Conservation (phyloP, 1,284 basidiomycete species). For the Flammula alnicola region DNA sequence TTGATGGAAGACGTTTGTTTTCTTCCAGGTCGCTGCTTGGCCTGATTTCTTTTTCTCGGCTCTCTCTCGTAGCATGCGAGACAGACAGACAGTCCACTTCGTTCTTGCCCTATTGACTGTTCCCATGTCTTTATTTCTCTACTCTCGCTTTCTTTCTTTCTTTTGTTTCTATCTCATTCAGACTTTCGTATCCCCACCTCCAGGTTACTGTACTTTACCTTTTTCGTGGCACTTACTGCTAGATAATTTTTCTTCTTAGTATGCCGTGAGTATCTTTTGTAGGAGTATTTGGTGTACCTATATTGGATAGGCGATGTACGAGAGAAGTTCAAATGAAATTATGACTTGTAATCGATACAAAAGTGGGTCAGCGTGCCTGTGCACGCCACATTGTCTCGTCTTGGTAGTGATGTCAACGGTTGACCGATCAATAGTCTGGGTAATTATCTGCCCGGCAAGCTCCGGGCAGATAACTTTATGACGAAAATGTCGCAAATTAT, state of each 20-base stretch:
- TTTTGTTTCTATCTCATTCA: not conserved
- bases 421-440: no score
- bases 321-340: no score
- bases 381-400: no score
- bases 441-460: no score
- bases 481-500: no score
- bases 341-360: no score
- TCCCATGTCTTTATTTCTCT: not conserved
- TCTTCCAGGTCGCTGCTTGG: conserved; percentile 1
- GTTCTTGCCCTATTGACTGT: conserved; percentile 9
- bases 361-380: no score
- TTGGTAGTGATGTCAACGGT: no score
- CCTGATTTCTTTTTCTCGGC: conserved; percentile 1
- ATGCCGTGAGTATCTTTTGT: no score
- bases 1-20: conserved; percentile 3
- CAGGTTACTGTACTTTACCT: conserved; percentile 14
- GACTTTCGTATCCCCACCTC: conserved; percentile 4
- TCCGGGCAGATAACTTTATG: no score
- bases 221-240: not conserved
- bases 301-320: no score
- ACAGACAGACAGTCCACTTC: conserved; percentile 2
- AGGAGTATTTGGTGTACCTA: no score
- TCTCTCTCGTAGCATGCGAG: conserved; percentile 1
- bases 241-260: conserved; percentile 8
- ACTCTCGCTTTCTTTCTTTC: not conserved